These are phyloP conservation scores for Fermentozyma sake DNA, from an alignment of 1,139 yeast genomes.

Conservation along the genomic window DNA sequence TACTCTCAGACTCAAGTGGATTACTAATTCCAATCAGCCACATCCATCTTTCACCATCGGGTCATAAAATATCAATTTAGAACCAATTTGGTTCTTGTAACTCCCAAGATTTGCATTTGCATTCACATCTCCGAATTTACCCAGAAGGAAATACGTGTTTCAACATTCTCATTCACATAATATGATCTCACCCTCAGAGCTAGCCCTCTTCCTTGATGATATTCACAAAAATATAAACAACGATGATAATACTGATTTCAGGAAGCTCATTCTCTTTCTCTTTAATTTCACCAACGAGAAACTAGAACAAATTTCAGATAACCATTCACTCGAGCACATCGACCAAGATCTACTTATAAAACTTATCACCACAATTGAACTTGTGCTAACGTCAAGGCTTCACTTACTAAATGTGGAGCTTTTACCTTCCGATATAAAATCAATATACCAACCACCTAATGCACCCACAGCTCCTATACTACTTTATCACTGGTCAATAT, in stretches of 20 bases:
- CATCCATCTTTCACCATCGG: too few species aligned
- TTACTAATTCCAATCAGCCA: too few species aligned
- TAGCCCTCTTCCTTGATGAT: conserved; percentile 28
- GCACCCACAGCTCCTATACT: conserved; percentile 4
- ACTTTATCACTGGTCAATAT: conserved; percentile 31
- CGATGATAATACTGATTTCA: conserved; percentile 34
- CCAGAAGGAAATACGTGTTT: too few species aligned
- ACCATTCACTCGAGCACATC: too few species aligned
- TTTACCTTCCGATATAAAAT: conserved; percentile 7
- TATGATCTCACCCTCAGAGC: conserved; percentile 7
- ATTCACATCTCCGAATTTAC: too few species aligned
- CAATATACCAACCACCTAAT: conserved; percentile 5
- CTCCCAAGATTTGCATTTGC: too few species aligned
- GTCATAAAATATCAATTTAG: too few species aligned
- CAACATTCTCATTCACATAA: too few species aligned
- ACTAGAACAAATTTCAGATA: conserved; percentile 9
- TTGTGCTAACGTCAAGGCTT: conserved; percentile 25
- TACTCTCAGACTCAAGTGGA: too few species aligned
- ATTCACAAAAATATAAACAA: conserved; percentile 28
- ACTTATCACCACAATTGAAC: conserved; percentile 24
- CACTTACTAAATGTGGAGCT: conserved; percentile 21
- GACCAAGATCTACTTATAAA: conserved; percentile 13
- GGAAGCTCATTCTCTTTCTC: conserved; percentile 30
- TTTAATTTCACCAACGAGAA: conserved; percentile 28
- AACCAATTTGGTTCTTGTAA: too few species aligned